Conservation (phyloP, 2,329 filamentous ascomycete genomes). For the Diplodia sapinea region DNA sequence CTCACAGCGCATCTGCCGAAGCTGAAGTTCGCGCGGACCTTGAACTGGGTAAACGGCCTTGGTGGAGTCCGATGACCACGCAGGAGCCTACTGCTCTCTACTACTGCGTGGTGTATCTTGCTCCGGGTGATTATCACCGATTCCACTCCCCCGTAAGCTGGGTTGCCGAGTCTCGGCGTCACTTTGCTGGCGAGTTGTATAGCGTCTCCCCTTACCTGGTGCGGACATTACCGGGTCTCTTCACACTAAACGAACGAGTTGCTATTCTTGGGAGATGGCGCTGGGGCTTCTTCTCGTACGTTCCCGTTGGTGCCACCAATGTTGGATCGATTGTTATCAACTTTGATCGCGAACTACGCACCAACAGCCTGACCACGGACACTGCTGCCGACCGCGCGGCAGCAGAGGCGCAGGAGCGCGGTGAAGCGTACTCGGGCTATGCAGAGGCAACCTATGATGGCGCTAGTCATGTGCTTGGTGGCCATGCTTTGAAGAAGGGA, state of each 20-base stretch:
- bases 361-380: conserved; percentile 90
- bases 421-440: conserved; percentile 87
- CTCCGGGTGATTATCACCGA: conserved; percentile 96
- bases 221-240: conserved; percentile 87
- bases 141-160: conserved; percentile 96
- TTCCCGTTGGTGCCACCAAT: conserved; percentile 94
- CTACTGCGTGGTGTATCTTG: conserved; percentile 94
- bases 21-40: conserved; percentile 84
- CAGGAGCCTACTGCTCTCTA: conserved; percentile 72
- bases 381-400: conserved; percentile 88
- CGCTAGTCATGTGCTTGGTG: conserved; percentile 77
- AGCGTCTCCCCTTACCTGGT: conserved; percentile 95
- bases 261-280: conserved; percentile 93
- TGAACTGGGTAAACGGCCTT: conserved; percentile 65
- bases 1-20: conserved; percentile 72
- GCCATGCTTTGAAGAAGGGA: conserved; percentile 81
- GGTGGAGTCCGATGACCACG: conserved; percentile 52
- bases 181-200: conserved; percentile 96
- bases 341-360: conserved; percentile 91
- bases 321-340: conserved; percentile 97
- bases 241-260: conserved; percentile 95
- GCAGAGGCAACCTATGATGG: conserved; percentile 86
- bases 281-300: conserved; percentile 96
- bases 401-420: conserved; percentile 73
- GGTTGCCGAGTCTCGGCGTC: conserved; percentile 93